Evolutionary conservation across 768 basidiomycete genomes (phyloP).

Genomic region (Calvatia gigantea): DNA sequence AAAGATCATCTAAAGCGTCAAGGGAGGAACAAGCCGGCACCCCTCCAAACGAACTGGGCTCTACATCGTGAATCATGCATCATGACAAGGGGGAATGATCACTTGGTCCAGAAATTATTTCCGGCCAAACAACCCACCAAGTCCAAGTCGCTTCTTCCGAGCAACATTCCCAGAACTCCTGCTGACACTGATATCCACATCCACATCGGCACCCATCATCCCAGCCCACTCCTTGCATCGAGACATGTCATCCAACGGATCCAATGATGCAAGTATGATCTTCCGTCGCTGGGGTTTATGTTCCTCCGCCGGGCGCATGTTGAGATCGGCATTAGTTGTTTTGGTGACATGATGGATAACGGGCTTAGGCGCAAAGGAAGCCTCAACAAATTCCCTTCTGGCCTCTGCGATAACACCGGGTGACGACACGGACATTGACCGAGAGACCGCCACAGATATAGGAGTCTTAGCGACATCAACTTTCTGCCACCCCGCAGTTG

Average conservation of each 20-base stretch:
- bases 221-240: conserved; percentile 3
- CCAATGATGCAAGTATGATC: conserved; percentile 7
- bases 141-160: conserved; percentile 7
- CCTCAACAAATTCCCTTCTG: conserved; percentile 28
- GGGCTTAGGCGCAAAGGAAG: conserved; percentile 27
- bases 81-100: too few relatives aligned
- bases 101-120: too few relatives aligned
- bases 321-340: background rate
- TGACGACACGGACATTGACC: background rate
- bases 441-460: background rate
- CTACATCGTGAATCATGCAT: too few relatives aligned
- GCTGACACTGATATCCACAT: conserved; percentile 84
- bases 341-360: background rate
- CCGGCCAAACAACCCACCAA: conserved; percentile 10
- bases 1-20: background rate
- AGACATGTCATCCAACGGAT: conserved; percentile 3
- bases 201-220: conserved; percentile 43
- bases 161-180: conserved; percentile 18
- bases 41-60: too few relatives aligned
- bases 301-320: background rate
- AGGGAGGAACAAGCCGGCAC: too few relatives aligned
- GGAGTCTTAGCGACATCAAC: background rate
- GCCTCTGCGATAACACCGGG: conserved; percentile 3
- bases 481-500: conserved; percentile 9
- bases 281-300: background rate